Percentiles rank a stretch among this genome's conserved stretches.
Conservation (phyloP, 768 basidiomycete species). For the Sporobolomyces phaffii region DNA sequence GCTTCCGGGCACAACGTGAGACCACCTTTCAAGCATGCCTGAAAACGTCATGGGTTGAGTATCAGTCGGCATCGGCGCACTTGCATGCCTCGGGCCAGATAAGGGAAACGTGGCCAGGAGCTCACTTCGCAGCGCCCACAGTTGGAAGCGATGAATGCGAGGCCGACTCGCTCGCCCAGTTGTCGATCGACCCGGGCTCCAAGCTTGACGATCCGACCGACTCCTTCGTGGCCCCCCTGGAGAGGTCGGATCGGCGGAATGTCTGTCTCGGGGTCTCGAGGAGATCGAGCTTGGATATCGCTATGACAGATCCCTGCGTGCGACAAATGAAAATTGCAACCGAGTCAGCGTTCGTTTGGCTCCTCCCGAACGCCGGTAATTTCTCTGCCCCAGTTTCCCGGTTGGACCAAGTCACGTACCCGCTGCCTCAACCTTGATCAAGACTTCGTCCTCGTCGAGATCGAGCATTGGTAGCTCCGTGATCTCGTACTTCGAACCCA, state of each 20-base stretch:
- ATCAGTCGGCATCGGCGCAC: too few species aligned
- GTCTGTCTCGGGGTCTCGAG: not conserved
- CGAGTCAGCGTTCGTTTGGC: not conserved
- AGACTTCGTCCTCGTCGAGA: not conserved
- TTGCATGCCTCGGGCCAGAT: too few species aligned
- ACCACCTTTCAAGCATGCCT: conserved; percentile 2
- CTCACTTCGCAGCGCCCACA: not conserved
- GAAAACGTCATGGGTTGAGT: too few species aligned
- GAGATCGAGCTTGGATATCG: not conserved
- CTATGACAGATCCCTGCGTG: conserved; percentile 6
- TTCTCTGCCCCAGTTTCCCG: too few species aligned
- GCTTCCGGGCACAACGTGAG: conserved; percentile 4
- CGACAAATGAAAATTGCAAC: not conserved
- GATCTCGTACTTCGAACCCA: not conserved
- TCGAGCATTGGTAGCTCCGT: not conserved
- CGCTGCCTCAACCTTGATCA: not conserved
- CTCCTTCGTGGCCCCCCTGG: not conserved
- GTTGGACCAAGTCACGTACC: too few species aligned
- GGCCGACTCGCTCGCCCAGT: not conserved
- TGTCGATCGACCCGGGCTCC: not conserved
- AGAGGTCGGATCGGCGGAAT: conserved; percentile 9
- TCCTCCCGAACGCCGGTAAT: too few species aligned
- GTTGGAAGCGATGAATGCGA: conserved; percentile 8
- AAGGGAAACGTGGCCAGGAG: too few species aligned
- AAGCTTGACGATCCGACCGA: not conserved